phyloP scores from a whole-genome alignment of 1,139 yeast species.

The Candida labiduridarum region DNA sequence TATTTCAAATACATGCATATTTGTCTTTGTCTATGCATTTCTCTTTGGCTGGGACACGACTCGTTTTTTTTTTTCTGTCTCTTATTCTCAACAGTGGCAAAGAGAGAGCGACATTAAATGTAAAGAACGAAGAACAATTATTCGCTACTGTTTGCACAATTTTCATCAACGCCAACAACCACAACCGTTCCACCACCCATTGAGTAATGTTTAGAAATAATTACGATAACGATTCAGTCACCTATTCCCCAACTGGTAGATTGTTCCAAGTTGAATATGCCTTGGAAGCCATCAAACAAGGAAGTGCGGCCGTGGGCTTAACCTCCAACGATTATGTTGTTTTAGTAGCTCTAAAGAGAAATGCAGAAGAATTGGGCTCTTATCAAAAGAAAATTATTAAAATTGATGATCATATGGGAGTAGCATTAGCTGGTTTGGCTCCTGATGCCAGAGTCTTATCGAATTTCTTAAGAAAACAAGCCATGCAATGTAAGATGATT shows the following conservation, averaged over 20 bases:
- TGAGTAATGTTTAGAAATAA: constrained; percentile 80
- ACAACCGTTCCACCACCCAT: background rate
- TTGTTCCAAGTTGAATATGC: constrained; percentile 96
- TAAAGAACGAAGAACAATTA: background rate
- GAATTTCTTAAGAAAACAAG: constrained; percentile 86
- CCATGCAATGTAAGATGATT: constrained; percentile 83
- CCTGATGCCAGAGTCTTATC: constrained; percentile 96
- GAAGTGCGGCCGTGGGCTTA: constrained; percentile 95
- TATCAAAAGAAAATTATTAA: constrained; percentile 92
- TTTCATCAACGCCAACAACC: background rate
- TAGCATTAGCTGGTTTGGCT: constrained; percentile 95
- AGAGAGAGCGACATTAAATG: background rate
- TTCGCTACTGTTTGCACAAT: background rate
- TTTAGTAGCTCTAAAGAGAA: constrained; percentile 89
- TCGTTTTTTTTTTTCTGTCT: background rate
- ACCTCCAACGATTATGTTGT: constrained; percentile 87
- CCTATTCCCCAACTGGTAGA: constrained; percentile 97
- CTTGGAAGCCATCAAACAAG: constrained; percentile 95
- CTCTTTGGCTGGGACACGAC: background rate
- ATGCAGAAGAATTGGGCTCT: constrained; percentile 96
- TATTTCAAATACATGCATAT: background rate
- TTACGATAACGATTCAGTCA: constrained; percentile 96
- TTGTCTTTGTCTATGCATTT: background rate
- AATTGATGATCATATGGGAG: constrained; percentile 91
- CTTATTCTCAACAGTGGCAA: background rate